Evolutionary conservation across 2,329 filamentous ascomycete species (phyloP), one percentile per base, ranked within the genome.

Genomic region (Exophiala alcalophila): DNA sequence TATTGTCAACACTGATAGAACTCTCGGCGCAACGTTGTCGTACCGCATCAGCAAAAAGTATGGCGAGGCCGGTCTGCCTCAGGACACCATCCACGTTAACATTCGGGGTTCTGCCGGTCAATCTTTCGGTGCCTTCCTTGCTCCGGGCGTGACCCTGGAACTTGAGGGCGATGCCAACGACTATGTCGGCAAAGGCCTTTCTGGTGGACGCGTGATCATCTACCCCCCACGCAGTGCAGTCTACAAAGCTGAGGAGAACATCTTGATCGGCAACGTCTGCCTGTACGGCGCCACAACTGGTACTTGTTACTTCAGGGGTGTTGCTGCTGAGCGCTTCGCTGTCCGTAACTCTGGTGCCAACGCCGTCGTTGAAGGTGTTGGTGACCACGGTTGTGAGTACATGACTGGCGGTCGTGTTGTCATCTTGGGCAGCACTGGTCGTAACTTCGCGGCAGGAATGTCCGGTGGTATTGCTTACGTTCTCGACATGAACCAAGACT

Each of bases 371-470:
- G 91, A 97, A 69, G 91, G 91, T 69, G 80, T 94, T 54, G 91
- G 91, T 74, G 91, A 97, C 66, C 91, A 97, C 65, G 86, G 88
- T 51, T 96, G 90, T 63, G 91, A 97, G 75, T 97, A 97, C 78
- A 97, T 97, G 91, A 96, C 91, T 60, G 91, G 91, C 64, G 91
- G 91, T 62, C 87, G 90, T 61, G 76, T 96, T 36, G 72, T 97
- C 53, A 78, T 94, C 60, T 77, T 97, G 33, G 91, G 91, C 45
- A 81, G 79, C 59, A 95, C 89, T 61, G 91, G 91, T 31, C 90
- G 91, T 58, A 97, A 97, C 75, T 97, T 97, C 61, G 91, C 90
- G 58, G 91, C 91, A 49, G 91, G 91, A 75, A 97, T 97, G 91
- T 96, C 90, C 60, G 91, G 91, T 62, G 91, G 91, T 74, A 96